Base-by-base conservation (phyloP, 176 grass and related monocot genomes). In the Musa troglodytarum region DNA sequence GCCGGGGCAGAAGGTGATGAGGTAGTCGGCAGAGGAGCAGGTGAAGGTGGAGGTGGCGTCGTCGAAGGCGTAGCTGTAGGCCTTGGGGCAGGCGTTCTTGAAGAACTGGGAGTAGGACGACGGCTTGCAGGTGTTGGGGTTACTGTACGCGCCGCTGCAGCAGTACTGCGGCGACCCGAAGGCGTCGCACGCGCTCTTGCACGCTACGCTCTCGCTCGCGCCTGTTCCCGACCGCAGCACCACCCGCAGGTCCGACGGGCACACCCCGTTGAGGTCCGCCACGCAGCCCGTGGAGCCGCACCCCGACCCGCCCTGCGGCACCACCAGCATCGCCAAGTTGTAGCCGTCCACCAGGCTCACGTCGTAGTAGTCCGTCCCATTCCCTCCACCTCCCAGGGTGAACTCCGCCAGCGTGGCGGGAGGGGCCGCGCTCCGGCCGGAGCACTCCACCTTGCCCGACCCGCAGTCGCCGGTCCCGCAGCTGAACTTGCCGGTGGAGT, bases 281-380 rank as follows among this genome's bases (percentile, higher is more conserved):
- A 84, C 11, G 81, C 91, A 95, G 13, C 91, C 91, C 64, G 91
- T 86, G 50, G 85, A 26, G 15, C 34, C 82, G 81, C 91, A 95
- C 57, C 79, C 81, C 1, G 21, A 9, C 8, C 77, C 85, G 10
- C 81, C 78, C 78, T 90, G 91, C 56, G 83, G 83, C n/a, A 12
- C 76, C 49, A 95, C 83, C 43, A 83, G 59, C 78, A 95, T 59
- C 11, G 91, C 83, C 29, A 95, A 69, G 81, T 95, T 95, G 1
- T 76, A 90, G 12, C 91, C 91, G 75, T 95, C 91, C 3, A 95
- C 91, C 10, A 95, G 88, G 76, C 91, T 95, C 53, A 90, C 88
- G 81, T 94, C 91, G 64, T 94, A 94, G 80, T 88, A 95, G 82
- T 95, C 91, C 76, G 54, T 83, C 24, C 85, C 79, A 21, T 43